phyloP scores from a whole-genome alignment of 2,329 filamentous ascomycete species.

The Grosmannia huntii region DNA sequence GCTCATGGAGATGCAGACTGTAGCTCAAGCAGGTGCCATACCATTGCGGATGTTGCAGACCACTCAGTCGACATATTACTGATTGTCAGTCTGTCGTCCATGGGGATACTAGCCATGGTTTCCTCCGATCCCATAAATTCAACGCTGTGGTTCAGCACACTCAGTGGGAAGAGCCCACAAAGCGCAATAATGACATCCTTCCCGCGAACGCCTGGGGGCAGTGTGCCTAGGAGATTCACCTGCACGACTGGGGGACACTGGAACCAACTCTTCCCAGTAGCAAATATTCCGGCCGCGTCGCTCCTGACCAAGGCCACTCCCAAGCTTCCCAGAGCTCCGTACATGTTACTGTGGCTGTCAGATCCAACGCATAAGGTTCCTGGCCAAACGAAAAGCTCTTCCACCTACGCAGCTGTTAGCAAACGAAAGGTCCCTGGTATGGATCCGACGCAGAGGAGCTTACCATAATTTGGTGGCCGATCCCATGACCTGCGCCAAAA shows the following conservation, averaged over 20 bases:
- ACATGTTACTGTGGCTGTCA: conserved; percentile 57
- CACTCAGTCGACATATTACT: conserved; percentile 69
- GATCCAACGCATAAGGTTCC: too few species aligned
- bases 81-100: conserved; percentile 60
- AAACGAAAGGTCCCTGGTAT: too few species aligned
- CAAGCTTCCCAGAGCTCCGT: conserved; percentile 64
- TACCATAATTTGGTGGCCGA: conserved; percentile 85
- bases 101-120: conserved; percentile 53
- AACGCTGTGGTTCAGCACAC: conserved; percentile 79
- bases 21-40: too few species aligned
- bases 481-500: conserved; percentile 34
- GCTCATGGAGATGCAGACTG: too few species aligned
- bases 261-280: conserved; percentile 75
- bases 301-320: conserved; percentile 60
- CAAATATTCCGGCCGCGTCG: conserved; percentile 77
- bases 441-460: too few species aligned
- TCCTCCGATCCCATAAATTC: conserved; percentile 75
- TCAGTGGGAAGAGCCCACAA: conserved; percentile 76
- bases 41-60: conserved; percentile 52
- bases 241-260: conserved; percentile 59
- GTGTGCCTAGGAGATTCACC: conserved; percentile 60
- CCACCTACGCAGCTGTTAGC: too few species aligned
- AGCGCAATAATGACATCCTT: conserved; percentile 92
- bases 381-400: too few species aligned
- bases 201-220: conserved; percentile 72